Evolutionary conservation across 2,329 filamentous ascomycete genomes (phyloP).

Genomic region (Trichoderma gracile): DNA sequence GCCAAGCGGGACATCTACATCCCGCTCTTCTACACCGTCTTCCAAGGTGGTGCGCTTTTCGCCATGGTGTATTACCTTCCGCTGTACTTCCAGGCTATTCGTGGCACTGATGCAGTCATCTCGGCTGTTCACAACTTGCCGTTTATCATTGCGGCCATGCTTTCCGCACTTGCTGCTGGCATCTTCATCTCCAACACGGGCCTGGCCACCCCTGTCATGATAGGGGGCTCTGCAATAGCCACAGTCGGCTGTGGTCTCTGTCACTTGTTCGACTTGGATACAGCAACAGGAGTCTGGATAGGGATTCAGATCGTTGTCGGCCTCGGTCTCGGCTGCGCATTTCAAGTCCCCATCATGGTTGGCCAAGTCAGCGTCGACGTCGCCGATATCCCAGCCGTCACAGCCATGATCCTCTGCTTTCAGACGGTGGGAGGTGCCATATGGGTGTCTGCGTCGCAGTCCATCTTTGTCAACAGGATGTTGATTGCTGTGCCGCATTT

Average conservation of each 20-base stretch:
- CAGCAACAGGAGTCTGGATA: conserved; percentile 29
- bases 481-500: background rate
- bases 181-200: conserved; percentile 35
- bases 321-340: conserved; percentile 45
- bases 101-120: conserved; percentile 37
- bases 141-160: conserved; percentile 33
- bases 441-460: conserved; percentile 12
- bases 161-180: conserved; percentile 29
- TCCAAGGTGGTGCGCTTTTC: conserved; percentile 42
- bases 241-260: conserved; percentile 44
- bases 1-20: conserved; percentile 37
- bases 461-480: conserved; percentile 3
- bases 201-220: conserved; percentile 43
- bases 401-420: conserved; percentile 9
- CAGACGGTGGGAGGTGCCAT: conserved; percentile 2
- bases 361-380: conserved; percentile 28
- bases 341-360: conserved; percentile 51
- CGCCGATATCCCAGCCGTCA: conserved; percentile 6
- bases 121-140: conserved; percentile 45
- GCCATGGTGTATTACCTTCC: conserved; percentile 45
- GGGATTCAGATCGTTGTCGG: conserved; percentile 44
- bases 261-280: conserved; percentile 37
- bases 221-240: conserved; percentile 36
- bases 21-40: conserved; percentile 39
- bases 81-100: conserved; percentile 43